Conservation (phyloP, 495 filamentous ascomycete genomes). For the Bathelium albidoporum region DNA sequence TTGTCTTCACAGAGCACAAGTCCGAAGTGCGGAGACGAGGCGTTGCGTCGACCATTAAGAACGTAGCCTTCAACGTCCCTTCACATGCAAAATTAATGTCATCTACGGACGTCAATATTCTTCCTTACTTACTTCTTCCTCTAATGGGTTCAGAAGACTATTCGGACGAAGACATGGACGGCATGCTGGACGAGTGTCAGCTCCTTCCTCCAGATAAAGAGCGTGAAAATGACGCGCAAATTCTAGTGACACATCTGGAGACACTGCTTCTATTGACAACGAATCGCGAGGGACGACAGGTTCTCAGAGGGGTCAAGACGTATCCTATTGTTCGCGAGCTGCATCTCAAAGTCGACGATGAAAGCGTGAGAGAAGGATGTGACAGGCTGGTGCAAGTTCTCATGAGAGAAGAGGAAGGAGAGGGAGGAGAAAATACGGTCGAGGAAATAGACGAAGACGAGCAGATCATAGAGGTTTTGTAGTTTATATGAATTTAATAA, state of each 20-base stretch:
- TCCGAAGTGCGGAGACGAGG: slow-evolving; percentile 72
- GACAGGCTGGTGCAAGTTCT: slow-evolving; percentile 86
- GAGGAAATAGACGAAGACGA: slow-evolving; percentile 2
- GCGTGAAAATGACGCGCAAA: slow-evolving; percentile 61
- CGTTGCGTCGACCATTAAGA: slow-evolving; percentile 88
- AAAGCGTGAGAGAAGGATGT: slow-evolving; percentile 71
- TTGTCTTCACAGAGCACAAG: slow-evolving; percentile 83
- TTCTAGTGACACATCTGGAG: slow-evolving; percentile 79
- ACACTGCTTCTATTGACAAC: slow-evolving; percentile 74
- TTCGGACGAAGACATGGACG: slow-evolving; percentile 56
- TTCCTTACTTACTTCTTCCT: slow-evolving; percentile 76
- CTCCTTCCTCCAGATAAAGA: slow-evolving; percentile 78
- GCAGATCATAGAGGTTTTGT: slow-evolving; percentile 2
- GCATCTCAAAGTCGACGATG: slow-evolving; percentile 68
- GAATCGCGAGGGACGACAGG: slow-evolving; percentile 60
- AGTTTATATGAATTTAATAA: too few relatives aligned
- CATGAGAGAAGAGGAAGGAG: slow-evolving; percentile 65
- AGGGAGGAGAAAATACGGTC: slow-evolving; percentile 8
- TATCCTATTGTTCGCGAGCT: slow-evolving; percentile 85
- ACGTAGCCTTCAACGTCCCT: slow-evolving; percentile 61
- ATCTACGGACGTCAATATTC: slow-evolving; percentile 49
- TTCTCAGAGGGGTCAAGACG: slow-evolving; percentile 63
- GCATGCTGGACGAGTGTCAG: slow-evolving; percentile 79
- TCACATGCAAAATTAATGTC: slow-evolving; percentile 57
- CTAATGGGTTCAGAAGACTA: slow-evolving; percentile 51